These are phyloP conservation scores for Phytophthora crassamura DNA, from an alignment of 352 stramenopile genomes.

Conservation along the genomic window DNA sequence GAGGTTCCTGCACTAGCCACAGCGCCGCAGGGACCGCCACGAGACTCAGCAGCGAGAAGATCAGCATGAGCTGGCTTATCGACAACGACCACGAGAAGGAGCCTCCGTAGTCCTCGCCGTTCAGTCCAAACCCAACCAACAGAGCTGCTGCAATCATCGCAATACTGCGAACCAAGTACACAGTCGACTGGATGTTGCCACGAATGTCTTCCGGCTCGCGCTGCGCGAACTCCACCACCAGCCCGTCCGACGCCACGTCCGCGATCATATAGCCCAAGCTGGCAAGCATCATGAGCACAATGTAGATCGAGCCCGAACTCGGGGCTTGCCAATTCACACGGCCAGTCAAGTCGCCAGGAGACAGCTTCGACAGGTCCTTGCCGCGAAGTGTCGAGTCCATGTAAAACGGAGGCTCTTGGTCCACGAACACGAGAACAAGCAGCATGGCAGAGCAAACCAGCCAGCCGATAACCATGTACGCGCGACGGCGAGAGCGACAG, in stretches of 20 bases:
- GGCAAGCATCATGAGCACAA: conserved; percentile 50
- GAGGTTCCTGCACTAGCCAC: conserved; percentile 46
- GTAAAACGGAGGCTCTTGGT: conserved; percentile 61
- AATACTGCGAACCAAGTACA: conserved; percentile 44
- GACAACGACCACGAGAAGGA: conserved; percentile 41
- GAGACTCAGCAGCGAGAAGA: conserved; percentile 42
- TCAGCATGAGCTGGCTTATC: conserved; percentile 48
- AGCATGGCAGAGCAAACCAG: conserved; percentile 59
- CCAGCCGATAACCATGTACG: conserved; percentile 82
- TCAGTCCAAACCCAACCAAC: conserved; percentile 50
- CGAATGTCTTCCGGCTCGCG: conserved; percentile 51
- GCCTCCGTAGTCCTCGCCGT: conserved; percentile 45
- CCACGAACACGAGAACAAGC: conserved; percentile 50
- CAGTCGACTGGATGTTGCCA: conserved; percentile 47
- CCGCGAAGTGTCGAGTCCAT: conserved; percentile 50
- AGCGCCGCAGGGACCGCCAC: conserved; percentile 43
- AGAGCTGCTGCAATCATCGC: conserved; percentile 42
- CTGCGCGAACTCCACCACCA: conserved; percentile 63
- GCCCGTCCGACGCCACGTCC: conserved; percentile 42
- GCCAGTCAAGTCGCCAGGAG: conserved; percentile 25
- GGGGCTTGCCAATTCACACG: conserved; percentile 41
- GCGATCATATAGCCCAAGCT: conserved; percentile 49
- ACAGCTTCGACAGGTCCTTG: conserved; percentile 54
- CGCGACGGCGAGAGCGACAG: conserved; percentile 58
- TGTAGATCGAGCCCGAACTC: conserved; percentile 36